A percentile compares a stretch with the other conserved stretches of the same genome.
These are phyloP conservation scores for Ceratonia siliqua DNA, from an alignment of 306 rosid genomes.

Conservation along the genomic window DNA sequence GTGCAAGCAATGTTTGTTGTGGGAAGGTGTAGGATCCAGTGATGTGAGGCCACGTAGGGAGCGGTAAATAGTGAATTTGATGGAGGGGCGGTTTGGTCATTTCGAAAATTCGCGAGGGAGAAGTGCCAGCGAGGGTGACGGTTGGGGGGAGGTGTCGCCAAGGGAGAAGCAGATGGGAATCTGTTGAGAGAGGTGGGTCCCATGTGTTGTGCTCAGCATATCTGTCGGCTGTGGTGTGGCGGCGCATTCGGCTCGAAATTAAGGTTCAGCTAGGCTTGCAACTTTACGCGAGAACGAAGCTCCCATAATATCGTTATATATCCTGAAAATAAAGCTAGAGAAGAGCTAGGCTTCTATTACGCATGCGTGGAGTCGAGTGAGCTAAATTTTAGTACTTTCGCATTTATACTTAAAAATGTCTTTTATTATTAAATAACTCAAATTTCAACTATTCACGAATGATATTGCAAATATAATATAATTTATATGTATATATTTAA, in stretches of 20 bases:
- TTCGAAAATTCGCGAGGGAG: background rate
- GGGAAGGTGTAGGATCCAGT: background rate
- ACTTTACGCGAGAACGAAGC: too few species aligned
- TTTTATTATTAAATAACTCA: too few species aligned
- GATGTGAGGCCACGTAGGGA: background rate
- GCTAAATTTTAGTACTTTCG: too few species aligned
- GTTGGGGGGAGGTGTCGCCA: background rate
- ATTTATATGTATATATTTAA: too few species aligned
- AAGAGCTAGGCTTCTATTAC: too few species aligned
- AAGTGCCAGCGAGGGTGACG: background rate
- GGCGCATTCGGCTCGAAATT: slow-evolving; percentile 13
- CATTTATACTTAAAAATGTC: too few species aligned
- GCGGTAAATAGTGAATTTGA: background rate
- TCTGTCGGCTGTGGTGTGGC: slow-evolving; percentile 15
- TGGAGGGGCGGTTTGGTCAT: background rate
- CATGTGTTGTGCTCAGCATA: slow-evolving; percentile 21
- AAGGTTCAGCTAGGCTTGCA: slow-evolving; percentile 22
- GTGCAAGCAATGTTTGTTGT: background rate
- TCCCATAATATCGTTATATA: background rate
- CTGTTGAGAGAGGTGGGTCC: slow-evolving; percentile 10
- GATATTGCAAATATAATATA: too few species aligned
- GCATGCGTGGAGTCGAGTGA: too few species aligned
- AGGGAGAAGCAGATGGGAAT: background rate
- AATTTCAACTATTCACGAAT: too few species aligned
- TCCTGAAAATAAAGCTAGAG: background rate